phyloP scores from a whole-genome alignment of 805 yeast species.

The Candida sithepensis region DNA sequence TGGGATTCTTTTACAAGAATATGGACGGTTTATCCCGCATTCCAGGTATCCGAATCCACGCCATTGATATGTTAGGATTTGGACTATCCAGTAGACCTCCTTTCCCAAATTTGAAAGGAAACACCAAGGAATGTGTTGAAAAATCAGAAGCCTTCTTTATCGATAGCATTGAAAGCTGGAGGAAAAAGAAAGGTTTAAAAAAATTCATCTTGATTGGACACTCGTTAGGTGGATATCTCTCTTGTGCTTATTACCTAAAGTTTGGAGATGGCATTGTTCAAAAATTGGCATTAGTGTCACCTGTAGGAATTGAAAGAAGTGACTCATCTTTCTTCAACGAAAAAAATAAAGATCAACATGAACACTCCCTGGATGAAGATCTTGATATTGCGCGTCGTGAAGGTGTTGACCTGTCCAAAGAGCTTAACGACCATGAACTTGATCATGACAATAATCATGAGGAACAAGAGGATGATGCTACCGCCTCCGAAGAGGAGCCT shows the following conservation, averaged over 20 bases:
- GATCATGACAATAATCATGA: conserved; percentile 2
- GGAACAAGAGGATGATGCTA: background rate
- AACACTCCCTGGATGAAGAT: conserved; percentile 12
- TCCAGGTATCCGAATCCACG: conserved; percentile 57
- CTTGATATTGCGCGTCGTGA: conserved; percentile 19
- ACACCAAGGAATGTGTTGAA: conserved; percentile 36
- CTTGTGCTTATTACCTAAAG: conserved; percentile 59
- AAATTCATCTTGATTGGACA: conserved; percentile 68
- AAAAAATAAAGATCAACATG: background rate
- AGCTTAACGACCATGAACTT: conserved; percentile 22
- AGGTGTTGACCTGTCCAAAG: conserved; percentile 33
- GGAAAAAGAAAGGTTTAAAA: conserved; percentile 43
- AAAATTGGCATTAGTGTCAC: conserved; percentile 63
- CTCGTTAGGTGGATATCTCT: conserved; percentile 75
- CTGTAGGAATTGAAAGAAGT: conserved; percentile 73
- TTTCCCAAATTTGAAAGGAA: conserved; percentile 25
- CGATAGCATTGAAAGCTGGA: conserved; percentile 63
- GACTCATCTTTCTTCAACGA: conserved; percentile 39
- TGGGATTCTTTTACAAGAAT: conserved; percentile 75
- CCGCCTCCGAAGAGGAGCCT: background rate
- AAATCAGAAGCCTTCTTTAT: conserved; percentile 57
- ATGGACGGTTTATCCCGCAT: conserved; percentile 49
- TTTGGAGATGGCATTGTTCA: conserved; percentile 46
- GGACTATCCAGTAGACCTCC: conserved; percentile 63
- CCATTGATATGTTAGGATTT: conserved; percentile 69